Evolutionary conservation across 257 asterid genomes (phyloP), one percentile per base, ranked within the genome.

Genomic region (Plantago elongata): DNA sequence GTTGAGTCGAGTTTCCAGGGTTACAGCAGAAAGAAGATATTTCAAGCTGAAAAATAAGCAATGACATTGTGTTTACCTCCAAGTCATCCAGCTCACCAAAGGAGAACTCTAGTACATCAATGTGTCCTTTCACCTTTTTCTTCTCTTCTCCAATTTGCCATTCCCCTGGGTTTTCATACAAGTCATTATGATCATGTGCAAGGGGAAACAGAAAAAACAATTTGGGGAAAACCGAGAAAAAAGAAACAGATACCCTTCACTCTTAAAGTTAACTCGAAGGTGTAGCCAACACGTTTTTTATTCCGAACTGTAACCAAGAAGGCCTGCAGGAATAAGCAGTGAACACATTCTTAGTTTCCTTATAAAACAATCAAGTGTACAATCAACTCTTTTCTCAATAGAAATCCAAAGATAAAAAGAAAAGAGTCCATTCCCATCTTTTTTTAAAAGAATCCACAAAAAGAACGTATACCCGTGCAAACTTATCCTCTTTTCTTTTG

Each of bases 201-300:
- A 34, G 40, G 40, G 40, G 8, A 5, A 34, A 34, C 15, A n/a
- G n/a, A n/a, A 64, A 46, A 9, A 34, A 2, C 11, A 7, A 42
- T 46, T 15, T 1, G 15, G n/a, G 18, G 16, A 14, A 22, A 22
- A 22, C 1, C 2, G 40, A 6, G 37, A n/a, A 45, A 50, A 3
- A 29, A 29, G 22, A 47, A 49, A 60, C 18, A 30, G 38, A 55
- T 73, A 93, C 99, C 99, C 69, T 82, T 79, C 47, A 87, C 94
- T 68, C 57, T 78, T 52, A 93, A 16, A 7, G 97, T 69, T 64
- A 93, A 70, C 83, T 93, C 97, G 27, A 83, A 93, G 3, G 93
- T 84, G 65, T 93, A 93, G 69, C 99, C 99, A 66, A 93, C 96
- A 7, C 99, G 90, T 72, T 87, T 93, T 74, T 87, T 93, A 77